Base-by-base conservation (phyloP, 805 yeast species). In the Jamesozyma gamospora region DNA sequence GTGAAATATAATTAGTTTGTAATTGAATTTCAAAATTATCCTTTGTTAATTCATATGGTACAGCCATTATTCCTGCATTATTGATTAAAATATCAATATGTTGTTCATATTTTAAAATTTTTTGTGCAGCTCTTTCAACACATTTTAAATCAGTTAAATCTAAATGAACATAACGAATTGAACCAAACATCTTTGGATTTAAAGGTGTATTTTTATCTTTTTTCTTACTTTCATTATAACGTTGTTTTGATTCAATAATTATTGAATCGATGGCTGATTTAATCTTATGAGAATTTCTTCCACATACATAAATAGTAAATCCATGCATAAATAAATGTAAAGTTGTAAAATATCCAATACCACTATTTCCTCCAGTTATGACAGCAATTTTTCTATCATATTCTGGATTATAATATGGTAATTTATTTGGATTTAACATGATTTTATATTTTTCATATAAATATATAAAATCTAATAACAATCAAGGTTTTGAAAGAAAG, bases 301-400 rank as follows among this genome's bases (percentile, higher is more conserved):
- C 90, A 3, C 82, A 85, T 28, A 85, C 65, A 53, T 84, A 85
- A 3, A 85, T 79, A 8, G 69, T 65, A 54, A 72, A 82, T 0
- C 95, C 95, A 57, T 84, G 95, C 37, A 82, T 64, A 51, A 79
- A 83, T 5, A 85, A 67, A 51, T 83, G 88, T 18, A 83, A 64
- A 8, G 77, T 84, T 0, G 88, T 78, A 55, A 69, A 81, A 67
- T 73, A 84, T 10, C 95, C 95, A 15, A 82, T 73, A 0, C 94
- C 95, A 41, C 81, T 72, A 50, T 79, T 82, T 5, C 92, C 94
- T 2, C 94, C 94, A 0, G 92, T 79, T 25, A 85, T 75, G 6
- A 85, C 63, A 2, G 84, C 87, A 4, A 82, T 77, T 41, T 76
- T 69, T 33, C 83, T 67, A 21, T 71, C 74, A 3, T 45, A 45